A percentile compares a stretch with the other conserved stretches of the same genome.
These are phyloP conservation scores for Ricinus communis DNA, from an alignment of 345 rosid species.

Conservation along the genomic window DNA sequence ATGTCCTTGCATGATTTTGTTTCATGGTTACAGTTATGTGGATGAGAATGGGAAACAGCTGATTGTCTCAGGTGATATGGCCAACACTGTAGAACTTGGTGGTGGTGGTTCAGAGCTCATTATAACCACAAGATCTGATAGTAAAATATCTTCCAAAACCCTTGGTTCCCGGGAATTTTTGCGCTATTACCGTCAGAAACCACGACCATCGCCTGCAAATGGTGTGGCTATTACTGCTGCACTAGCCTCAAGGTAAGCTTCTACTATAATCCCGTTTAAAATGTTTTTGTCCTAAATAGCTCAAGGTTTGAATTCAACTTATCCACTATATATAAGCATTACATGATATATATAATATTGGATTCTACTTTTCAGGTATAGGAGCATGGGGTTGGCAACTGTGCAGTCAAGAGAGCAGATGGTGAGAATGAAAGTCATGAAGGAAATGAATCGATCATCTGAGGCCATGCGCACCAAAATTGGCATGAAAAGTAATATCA, in stretches of 20 bases:
- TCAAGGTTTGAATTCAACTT: no score
- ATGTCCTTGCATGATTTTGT: neutral
- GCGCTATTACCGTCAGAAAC: conserved; percentile 90
- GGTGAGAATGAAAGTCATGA: conserved; percentile 76
- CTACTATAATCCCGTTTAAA: neutral
- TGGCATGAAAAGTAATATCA: conserved; percentile 76
- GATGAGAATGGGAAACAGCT: conserved; percentile 76
- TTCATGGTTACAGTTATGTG: conserved; percentile 54
- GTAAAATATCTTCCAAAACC: conserved; percentile 49
- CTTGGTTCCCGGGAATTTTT: conserved; percentile 86
- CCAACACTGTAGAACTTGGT: conserved; percentile 56
- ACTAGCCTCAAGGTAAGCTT: conserved; percentile 66
- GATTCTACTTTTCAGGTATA: conserved; percentile 50
- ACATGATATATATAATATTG: neutral
- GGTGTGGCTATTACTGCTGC: conserved; percentile 57
- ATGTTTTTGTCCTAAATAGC: no score
- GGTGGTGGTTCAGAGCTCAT: conserved; percentile 81
- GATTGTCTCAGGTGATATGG: conserved; percentile 56
- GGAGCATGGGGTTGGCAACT: conserved; percentile 80
- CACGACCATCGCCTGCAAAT: conserved; percentile 66
- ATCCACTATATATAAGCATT: neutral
- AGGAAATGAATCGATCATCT: conserved; percentile 60
- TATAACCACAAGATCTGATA: conserved; percentile 57
- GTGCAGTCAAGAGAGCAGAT: conserved; percentile 68
- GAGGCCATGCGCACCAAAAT: conserved; percentile 76